Percentiles rank a stretch among this genome's conserved stretches.
These are phyloP conservation scores for Berberis thunbergii DNA, from an alignment of 164 flowering plant genomes.

Conservation along the genomic window DNA sequence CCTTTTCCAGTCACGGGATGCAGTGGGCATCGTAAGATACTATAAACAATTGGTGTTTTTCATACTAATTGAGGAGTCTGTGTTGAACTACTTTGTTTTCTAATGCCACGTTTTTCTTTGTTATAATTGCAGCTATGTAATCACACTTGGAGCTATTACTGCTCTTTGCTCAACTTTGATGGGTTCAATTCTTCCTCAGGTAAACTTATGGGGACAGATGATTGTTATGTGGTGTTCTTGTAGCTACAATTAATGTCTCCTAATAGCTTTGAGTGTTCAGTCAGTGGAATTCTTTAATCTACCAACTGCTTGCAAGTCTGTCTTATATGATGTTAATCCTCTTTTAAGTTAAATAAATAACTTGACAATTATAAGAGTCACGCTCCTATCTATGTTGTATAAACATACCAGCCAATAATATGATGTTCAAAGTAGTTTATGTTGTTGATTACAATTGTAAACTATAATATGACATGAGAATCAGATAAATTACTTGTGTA, in stretches of 20 bases:
- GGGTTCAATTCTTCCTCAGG: constrained; percentile 99
- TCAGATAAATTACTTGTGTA: no score
- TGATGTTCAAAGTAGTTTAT: no score
- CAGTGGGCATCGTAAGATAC: constrained; percentile 96
- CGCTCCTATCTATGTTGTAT: no score
- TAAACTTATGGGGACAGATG: constrained; percentile 10
- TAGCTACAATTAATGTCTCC: background rate
- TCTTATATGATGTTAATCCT: no score
- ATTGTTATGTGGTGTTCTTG: background rate
- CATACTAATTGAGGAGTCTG: background rate
- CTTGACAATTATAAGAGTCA: no score
- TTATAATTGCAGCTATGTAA: constrained; percentile 47
- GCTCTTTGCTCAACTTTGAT: constrained; percentile 87
- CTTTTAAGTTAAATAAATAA: no score
- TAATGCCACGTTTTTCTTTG: background rate
- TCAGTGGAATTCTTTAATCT: no score
- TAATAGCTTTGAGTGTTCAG: no score
- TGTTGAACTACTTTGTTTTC: background rate
- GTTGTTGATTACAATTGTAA: no score
- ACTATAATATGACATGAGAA: no score
- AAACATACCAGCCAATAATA: no score
- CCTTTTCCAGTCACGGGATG: constrained; percentile 81
- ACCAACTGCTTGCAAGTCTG: no score
- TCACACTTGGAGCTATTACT: constrained; percentile 75
- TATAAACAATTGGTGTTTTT: background rate